Percentiles rank a stretch among this genome's conserved stretches.
Conservation (phyloP, 306 rosid genomes). For the Sechiopsis laciniata region DNA sequence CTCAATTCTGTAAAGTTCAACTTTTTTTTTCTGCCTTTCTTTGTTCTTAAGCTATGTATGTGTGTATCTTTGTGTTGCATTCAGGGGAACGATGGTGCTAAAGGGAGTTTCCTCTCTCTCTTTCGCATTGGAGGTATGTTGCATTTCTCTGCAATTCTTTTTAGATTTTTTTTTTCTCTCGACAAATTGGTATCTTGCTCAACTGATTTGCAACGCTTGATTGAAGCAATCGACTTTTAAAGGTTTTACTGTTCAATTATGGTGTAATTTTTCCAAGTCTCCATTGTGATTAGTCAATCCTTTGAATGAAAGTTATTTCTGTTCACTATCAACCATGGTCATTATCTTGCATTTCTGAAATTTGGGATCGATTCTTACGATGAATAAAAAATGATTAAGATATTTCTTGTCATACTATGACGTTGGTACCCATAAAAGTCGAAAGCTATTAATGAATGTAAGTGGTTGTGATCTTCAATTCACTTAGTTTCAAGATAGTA, state of each 20-base stretch:
- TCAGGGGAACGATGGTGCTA: conserved; percentile 43
- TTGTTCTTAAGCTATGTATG: background rate
- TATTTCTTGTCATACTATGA: background rate
- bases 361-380: background rate
- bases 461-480: conserved; percentile 11
- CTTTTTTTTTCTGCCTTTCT: background rate
- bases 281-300: background rate
- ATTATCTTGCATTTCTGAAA: background rate
- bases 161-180: background rate
- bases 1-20: conserved; percentile 11
- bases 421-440: background rate
- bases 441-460: conserved; percentile 2
- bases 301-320: background rate
- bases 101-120: conserved; percentile 43
- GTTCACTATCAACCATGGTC: background rate
- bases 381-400: background rate
- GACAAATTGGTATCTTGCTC: background rate
- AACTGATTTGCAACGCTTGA: background rate
- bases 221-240: background rate
- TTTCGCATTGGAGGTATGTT: conserved; percentile 62
- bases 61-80: conserved; percentile 14
- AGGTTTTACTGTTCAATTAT: conserved; percentile 3
- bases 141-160: background rate
- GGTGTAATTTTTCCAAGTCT: background rate
- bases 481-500: background rate